A percentile compares a stretch with the other conserved stretches of the same genome.
Conservation (phyloP, 108 stramenopile genomes). For the Skeletonema costatum region DNA sequence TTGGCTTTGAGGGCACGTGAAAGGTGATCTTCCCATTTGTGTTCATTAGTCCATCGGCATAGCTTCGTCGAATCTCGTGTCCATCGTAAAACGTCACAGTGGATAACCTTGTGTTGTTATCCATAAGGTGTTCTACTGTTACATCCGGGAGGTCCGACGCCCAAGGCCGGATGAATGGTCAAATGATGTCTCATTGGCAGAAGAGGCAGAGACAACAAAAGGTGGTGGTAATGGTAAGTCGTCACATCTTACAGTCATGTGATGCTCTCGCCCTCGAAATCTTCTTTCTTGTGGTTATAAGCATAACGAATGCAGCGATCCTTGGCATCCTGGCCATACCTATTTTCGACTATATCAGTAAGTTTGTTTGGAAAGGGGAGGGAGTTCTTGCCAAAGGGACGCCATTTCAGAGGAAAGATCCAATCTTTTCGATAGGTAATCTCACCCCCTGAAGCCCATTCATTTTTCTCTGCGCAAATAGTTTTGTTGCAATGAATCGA, state of each 20-base stretch:
- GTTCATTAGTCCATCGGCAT: constrained; percentile 11
- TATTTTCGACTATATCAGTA: background rate
- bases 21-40: constrained; percentile 1
- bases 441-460: background rate
- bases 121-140: constrained; percentile 7
- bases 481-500: background rate
- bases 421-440: background rate
- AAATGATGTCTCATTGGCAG: background rate
- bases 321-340: constrained; percentile 6
- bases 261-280: background rate
- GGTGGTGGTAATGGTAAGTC: constrained; percentile 1
- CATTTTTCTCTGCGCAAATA: background rate
- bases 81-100: constrained; percentile 5
- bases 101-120: background rate
- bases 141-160: background rate
- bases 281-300: background rate
- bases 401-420: constrained; percentile 6
- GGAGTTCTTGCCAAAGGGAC: constrained; percentile 9
- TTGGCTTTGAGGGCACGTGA: background rate
- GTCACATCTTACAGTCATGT: background rate
- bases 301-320: background rate
- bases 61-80: constrained; percentile 12
- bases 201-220: background rate
- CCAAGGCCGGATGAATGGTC: background rate
- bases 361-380: constrained; percentile 6